A percentile compares a stretch with the other conserved stretches of the same genome.
These are phyloP conservation scores for Pseudonitzschia multiseries DNA, from an alignment of 108 stramenopile species.

Conservation along the genomic window DNA sequence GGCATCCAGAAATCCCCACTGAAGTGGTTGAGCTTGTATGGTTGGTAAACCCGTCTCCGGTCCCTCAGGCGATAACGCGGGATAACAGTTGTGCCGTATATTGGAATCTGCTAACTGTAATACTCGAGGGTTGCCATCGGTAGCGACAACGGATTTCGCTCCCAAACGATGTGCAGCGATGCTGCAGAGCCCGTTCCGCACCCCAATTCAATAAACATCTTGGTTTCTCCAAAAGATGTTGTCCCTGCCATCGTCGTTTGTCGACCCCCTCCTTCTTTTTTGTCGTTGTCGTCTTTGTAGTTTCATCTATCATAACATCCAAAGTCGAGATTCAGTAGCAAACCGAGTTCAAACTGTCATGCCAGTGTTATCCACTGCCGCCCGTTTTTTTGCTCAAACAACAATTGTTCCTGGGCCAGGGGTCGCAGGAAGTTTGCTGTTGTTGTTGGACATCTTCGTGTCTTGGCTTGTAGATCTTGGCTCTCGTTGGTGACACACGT, in stretches of 20 bases:
- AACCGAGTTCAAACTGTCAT: slow-evolving; percentile 70
- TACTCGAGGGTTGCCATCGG: slow-evolving; percentile 64
- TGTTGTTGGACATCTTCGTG: too few species aligned
- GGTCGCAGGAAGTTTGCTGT: too few species aligned
- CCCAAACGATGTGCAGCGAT: slow-evolving; percentile 51
- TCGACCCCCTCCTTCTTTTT: slow-evolving; percentile 24
- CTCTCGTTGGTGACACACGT: not conserved
- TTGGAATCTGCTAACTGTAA: slow-evolving; percentile 48
- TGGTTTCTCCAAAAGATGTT: slow-evolving; percentile 19
- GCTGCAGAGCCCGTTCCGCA: slow-evolving; percentile 55
- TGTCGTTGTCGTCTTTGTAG: slow-evolving; percentile 7
- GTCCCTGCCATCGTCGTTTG: not conserved
- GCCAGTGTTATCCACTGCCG: slow-evolving; percentile 45
- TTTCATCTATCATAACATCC: slow-evolving; percentile 22
- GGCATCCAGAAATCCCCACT: slow-evolving; percentile 62
- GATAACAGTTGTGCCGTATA: slow-evolving; percentile 39
- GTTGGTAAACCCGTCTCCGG: too few species aligned
- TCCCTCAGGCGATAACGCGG: not conserved
- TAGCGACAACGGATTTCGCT: slow-evolving; percentile 44
- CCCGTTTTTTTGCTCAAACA: slow-evolving; percentile 35
- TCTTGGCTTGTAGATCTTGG: too few species aligned
- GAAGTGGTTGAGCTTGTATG: slow-evolving; percentile 31
- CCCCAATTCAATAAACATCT: slow-evolving; percentile 56
- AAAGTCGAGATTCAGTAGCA: slow-evolving; percentile 66
- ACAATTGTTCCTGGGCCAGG: slow-evolving; percentile 11